Evolutionary conservation across 2,329 filamentous ascomycete genomes (phyloP).

Genomic region (Aspergillus fructus): DNA sequence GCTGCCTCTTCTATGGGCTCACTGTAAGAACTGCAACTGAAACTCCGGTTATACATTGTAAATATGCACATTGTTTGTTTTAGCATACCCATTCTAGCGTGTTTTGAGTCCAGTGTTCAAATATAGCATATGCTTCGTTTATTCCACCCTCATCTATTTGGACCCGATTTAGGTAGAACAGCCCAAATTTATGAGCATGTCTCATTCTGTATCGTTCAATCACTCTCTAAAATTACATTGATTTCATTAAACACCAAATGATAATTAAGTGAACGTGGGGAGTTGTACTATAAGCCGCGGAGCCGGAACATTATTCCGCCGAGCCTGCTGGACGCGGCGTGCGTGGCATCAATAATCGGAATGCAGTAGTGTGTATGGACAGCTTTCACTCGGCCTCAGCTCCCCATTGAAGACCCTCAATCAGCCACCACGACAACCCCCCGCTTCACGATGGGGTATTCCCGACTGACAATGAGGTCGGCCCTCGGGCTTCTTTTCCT

Average conservation of each 20-base stretch:
- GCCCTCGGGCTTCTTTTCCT: constrained; percentile 34
- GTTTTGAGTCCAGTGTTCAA: background rate
- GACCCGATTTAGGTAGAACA: no score
- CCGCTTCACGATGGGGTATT: constrained; percentile 30
- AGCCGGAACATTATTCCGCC: constrained; percentile 33
- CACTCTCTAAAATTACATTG: background rate
- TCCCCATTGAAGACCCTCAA: constrained; percentile 15
- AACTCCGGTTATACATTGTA: constrained; percentile 7
- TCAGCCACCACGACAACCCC: constrained; percentile 16
- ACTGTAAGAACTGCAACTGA: constrained; percentile 8
- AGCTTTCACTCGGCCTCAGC: constrained; percentile 23
- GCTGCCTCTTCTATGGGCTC: constrained; percentile 20
- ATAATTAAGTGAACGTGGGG: background rate
- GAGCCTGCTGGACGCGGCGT: constrained; percentile 31
- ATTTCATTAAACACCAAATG: background rate
- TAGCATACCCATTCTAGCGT: constrained; percentile 19
- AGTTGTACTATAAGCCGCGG: no score
- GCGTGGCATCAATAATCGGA: constrained; percentile 36
- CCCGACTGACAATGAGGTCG: constrained; percentile 31
- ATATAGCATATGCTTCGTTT: background rate
- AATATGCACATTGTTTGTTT: constrained; percentile 12
- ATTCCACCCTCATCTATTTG: background rate
- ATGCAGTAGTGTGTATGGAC: constrained; percentile 22
- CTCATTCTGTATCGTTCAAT: no score
- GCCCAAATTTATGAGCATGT: no score